Base-by-base conservation (phyloP, 2,329 filamentous ascomycete species). In the Zalaria sp. region DNA sequence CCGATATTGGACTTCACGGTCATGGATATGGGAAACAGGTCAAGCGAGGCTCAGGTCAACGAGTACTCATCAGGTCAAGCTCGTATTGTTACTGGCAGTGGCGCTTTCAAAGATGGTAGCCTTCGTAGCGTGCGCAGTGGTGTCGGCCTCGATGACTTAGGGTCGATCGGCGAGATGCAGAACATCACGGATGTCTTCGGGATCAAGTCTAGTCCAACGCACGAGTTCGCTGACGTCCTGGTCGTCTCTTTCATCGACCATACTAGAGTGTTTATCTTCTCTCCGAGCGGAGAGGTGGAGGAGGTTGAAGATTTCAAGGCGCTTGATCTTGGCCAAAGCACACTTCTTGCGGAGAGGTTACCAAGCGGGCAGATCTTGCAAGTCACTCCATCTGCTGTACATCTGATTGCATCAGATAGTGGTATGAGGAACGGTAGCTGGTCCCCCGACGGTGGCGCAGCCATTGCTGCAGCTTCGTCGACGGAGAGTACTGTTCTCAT, bases 61-160 rank as follows among this genome's bases (percentile, higher is more conserved):
- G 84, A 91, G 47, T 98, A 94, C 55, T 93, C 88, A 0, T 94
- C 89, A 1, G 91, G 91, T 0, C 89, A 98, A 61, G 88, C 91
- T 37, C 77, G 88, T 34, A 83, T 98, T 46, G 86, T 98, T 7
- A 88, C 89, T 2, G 89, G 87, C 1, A 95, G 88, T 42, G 91
- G 91, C 27, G 87, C 84, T 0, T 91, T 85, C 56, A 79, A 83
- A 49, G 86, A 94, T 53, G 91, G 91, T 11, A 89, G 83, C 43
- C 64, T 98, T 41, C 73, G 91, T 46, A 94, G 86, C 56, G 85
- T 98, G 25, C 75, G 91, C 42, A 96, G 89, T 57, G 93, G 91
- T 39, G 88, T 98, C 39, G 88, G 88, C 1, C 72, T 96, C 40
- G 86, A 95, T 57, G 86, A 95, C 43, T 65, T 88, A 10, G 89